Percentiles rank a stretch among this genome's conserved stretches.
Evolutionary conservation across 257 asterid genomes (phyloP).

Genomic region (Verbena officinalis): DNA sequence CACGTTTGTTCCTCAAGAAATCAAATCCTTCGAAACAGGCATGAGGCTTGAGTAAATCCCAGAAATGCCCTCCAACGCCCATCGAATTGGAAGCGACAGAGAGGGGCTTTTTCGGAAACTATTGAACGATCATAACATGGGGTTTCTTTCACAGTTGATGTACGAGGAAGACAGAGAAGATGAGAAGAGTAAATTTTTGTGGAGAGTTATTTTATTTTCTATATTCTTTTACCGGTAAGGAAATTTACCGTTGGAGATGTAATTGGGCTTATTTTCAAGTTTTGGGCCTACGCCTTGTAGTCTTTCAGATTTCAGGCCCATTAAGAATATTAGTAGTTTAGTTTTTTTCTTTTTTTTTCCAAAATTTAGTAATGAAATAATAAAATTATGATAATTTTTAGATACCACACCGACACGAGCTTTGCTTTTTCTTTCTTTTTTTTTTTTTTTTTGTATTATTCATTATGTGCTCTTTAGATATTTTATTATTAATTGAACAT

Average conservation of each 20-base stretch:
- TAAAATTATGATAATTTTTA: too few relatives aligned
- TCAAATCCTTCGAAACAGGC: constrained; percentile 70
- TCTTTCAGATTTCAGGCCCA: neutral
- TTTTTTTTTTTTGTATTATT: too few relatives aligned
- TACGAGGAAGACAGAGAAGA: neutral
- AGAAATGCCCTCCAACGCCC: constrained; percentile 94
- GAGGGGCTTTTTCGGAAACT: neutral
- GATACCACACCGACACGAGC: too few relatives aligned
- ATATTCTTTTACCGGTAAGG: neutral
- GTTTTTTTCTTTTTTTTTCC: too few relatives aligned
- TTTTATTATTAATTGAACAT: too few relatives aligned
- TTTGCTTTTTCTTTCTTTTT: too few relatives aligned
- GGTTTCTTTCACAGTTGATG: constrained; percentile 15
- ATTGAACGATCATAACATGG: constrained; percentile 19
- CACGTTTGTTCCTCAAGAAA: constrained; percentile 93
- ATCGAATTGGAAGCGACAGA: constrained; percentile 32
- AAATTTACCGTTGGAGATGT: constrained; percentile 22
- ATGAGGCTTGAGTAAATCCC: constrained; percentile 94
- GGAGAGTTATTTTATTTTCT: neutral
- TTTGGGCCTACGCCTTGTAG: constrained; percentile 12
- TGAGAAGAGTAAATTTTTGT: neutral
- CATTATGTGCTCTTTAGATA: too few relatives aligned
- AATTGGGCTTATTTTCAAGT: neutral
- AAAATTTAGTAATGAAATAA: too few relatives aligned
- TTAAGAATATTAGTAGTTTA: too few relatives aligned